A percentile compares a stretch with the other conserved stretches of the same genome.
Conservation (phyloP, 306 rosid genomes). For the Amphicarpaea edgeworthii region DNA sequence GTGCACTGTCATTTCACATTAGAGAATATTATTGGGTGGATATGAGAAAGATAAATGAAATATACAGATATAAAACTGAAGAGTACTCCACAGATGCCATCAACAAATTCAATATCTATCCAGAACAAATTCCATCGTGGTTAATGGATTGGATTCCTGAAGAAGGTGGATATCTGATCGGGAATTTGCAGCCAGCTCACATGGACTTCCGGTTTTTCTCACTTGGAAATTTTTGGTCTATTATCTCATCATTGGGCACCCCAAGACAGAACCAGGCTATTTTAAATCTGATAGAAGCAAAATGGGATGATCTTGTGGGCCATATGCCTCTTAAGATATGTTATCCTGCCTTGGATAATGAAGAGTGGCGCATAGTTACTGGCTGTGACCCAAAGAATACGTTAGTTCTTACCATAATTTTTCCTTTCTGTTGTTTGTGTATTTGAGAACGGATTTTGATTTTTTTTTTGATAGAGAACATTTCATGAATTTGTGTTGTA, state of each 20-base stretch:
- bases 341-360: conserved; percentile 81
- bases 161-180: conserved; percentile 91
- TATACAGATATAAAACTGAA: conserved; percentile 94
- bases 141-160: conserved; percentile 99
- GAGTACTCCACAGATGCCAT: conserved; percentile 91
- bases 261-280: conserved; percentile 75
- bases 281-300: conserved; percentile 77
- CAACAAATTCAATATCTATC: conserved; percentile 96
- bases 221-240: conserved; percentile 89
- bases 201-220: conserved; percentile 92
- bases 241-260: conserved; percentile 76
- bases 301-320: conserved; percentile 87
- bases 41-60: conserved; percentile 90
- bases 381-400: conserved; percentile 95
- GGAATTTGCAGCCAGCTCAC: conserved; percentile 97
- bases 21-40: conserved; percentile 97
- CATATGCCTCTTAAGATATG: conserved; percentile 91
- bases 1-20: conserved; percentile 95
- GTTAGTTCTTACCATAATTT: conserved; percentile 61
- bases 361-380: conserved; percentile 85
- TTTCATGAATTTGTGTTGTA: conserved; percentile 4
- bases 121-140: conserved; percentile 98
- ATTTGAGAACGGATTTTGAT: conserved; percentile 8
- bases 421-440: not conserved
- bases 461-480: not conserved